Evolutionary conservation across 2,329 filamentous ascomycete genomes (phyloP), one percentile per base, ranked within the genome.

Genomic region (Arthrobotrys musiformis): DNA sequence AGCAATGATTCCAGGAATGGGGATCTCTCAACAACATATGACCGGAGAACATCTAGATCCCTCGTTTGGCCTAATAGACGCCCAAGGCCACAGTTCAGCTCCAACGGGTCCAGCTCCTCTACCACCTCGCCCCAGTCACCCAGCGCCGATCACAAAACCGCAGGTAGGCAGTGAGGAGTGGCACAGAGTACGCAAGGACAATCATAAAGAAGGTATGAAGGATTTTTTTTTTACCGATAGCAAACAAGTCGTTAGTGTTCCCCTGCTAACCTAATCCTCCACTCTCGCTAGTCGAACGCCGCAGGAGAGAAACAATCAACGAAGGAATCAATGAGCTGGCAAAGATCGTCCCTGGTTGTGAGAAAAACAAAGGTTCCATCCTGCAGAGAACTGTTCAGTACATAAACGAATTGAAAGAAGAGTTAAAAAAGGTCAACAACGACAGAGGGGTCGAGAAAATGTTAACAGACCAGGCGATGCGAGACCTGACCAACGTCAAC

Each of bases 321-420:
- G 95, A 99, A 84, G 95, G 95, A 60, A 99, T 99, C 81, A 98
- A 97, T 82, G 95, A 98, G 84, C 89, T 99, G 30, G 93, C 94
- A 80, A 98, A 97, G 85, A 97, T 99, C 80, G 95, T 99, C 0
- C 95, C 95, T 0, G 93, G 93, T 13, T 97, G 94, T 82, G 95
- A 99, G 85, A 99, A 98, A 87, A 98, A 99, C 86, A 99, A 99
- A 85, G 95, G 95, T 0, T 96, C 93, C 1, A 98, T 99, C 79
- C 86, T 99, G 40, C 92, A 96, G 82, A 92, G 94, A 35, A 93
- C 95, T 0, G 94, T 97, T 8, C 90, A 93, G 79, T 98, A 97
- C 85, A 98, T 99, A 82, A 92, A 90, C 9, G 93, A 97, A 82
- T 88, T 99, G 42, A 96, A 95, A 83, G 93, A 97, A 83, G 73